Percentiles rank a stretch among this genome's conserved stretches.
Evolutionary conservation across 345 rosid genomes (phyloP).

Genomic region (Pugionium cornutum): DNA sequence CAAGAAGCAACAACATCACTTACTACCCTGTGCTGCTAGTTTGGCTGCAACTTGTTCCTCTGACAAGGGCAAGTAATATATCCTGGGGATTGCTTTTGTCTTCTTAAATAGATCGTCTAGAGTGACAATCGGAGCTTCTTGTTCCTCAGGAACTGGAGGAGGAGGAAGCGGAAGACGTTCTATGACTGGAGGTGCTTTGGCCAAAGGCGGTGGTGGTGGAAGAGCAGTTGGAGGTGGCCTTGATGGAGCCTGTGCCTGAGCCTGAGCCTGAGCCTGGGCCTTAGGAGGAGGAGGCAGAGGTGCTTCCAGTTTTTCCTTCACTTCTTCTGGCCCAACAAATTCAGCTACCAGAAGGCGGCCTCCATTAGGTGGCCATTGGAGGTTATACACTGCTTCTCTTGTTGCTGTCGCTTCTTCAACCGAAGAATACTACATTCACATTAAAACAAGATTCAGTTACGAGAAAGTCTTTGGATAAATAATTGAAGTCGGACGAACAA

Average conservation of each 20-base stretch:
- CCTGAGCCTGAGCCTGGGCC: slow-evolving; percentile 56
- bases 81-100: slow-evolving; percentile 93
- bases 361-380: slow-evolving; percentile 97
- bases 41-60: slow-evolving; percentile 90
- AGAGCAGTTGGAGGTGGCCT: slow-evolving; percentile 53
- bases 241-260: slow-evolving; percentile 48
- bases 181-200: slow-evolving; percentile 48
- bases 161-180: slow-evolving; percentile 64
- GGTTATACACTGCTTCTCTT: slow-evolving; percentile 82
- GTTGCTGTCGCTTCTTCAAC: slow-evolving; percentile 86
- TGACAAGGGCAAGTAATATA: slow-evolving; percentile 88
- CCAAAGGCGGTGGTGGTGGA: slow-evolving; percentile 62
- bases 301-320: slow-evolving; percentile 61
- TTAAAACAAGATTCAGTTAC: slow-evolving; percentile 6
- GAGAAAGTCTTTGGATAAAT: slow-evolving; percentile 19
- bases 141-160: slow-evolving; percentile 50
- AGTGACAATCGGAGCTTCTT: slow-evolving; percentile 83
- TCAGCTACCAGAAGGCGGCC: slow-evolving; percentile 83
- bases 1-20: slow-evolving; percentile 31
- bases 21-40: slow-evolving; percentile 47
- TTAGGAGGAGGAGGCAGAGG: slow-evolving; percentile 49
- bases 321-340: slow-evolving; percentile 86
- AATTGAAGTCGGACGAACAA: not conserved
- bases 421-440: slow-evolving; percentile 70
- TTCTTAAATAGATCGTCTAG: slow-evolving; percentile 92